A percentile compares a stretch with the other conserved stretches of the same genome.
phyloP scores from a whole-genome alignment of 441 rosid genomes.

The Eutrema salsugineum region DNA sequence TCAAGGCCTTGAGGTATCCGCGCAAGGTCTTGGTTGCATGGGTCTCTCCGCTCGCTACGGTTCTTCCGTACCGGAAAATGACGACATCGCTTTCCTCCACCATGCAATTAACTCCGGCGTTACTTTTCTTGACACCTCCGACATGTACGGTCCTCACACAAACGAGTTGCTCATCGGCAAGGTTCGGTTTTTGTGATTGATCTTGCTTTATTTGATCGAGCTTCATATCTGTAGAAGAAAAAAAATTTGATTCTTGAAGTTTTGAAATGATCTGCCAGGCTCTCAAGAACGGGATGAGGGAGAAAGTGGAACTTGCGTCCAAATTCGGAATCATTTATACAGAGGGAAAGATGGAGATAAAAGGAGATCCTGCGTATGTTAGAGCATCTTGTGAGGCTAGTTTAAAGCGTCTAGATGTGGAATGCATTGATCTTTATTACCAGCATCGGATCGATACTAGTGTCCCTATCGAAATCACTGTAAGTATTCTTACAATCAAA shows the following conservation, averaged over 20 bases:
- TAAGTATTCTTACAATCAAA: not conserved
- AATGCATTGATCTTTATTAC: slow-evolving; percentile 53
- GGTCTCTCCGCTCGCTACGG: slow-evolving; percentile 53
- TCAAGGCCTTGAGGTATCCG: slow-evolving; percentile 65
- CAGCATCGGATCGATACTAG: slow-evolving; percentile 52
- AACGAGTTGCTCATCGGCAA: slow-evolving; percentile 57
- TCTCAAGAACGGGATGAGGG: slow-evolving; percentile 39
- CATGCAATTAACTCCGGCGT: slow-evolving; percentile 48
- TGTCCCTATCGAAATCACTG: slow-evolving; percentile 52
- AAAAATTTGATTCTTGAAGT: too few species aligned
- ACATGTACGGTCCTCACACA: slow-evolving; percentile 50
- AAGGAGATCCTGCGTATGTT: slow-evolving; percentile 54
- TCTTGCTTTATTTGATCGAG: too few species aligned
- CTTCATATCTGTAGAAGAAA: too few species aligned
- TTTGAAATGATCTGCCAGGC: slow-evolving; percentile 32
- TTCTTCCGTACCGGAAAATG: slow-evolving; percentile 45
- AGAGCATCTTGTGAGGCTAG: slow-evolving; percentile 57
- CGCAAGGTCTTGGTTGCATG: slow-evolving; percentile 68
- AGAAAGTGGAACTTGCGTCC: slow-evolving; percentile 50
- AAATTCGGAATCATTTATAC: slow-evolving; percentile 39
- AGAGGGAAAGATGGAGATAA: slow-evolving; percentile 28
- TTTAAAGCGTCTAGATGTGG: slow-evolving; percentile 47
- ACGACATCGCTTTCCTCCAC: slow-evolving; percentile 44
- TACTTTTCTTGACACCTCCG: slow-evolving; percentile 68
- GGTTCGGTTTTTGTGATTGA: too few species aligned